Conservation (phyloP, 768 basidiomycete genomes). For the Daedalea quercina region DNA sequence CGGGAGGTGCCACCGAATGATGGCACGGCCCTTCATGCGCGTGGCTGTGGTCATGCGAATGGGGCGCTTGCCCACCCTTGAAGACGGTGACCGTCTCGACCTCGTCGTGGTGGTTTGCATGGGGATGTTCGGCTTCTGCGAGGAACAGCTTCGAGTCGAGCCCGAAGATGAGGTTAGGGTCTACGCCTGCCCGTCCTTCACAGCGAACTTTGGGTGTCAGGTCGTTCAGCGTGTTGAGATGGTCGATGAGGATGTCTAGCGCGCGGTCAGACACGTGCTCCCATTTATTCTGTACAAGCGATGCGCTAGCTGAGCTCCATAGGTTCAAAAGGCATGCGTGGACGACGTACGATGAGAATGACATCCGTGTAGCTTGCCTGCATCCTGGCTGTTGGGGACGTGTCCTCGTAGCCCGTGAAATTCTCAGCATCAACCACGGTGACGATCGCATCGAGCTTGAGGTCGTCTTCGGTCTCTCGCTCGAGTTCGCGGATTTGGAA, state of each 20-base stretch:
- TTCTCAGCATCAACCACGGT: slow-evolving; percentile 92
- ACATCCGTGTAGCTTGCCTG: slow-evolving; percentile 94
- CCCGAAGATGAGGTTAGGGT: slow-evolving; percentile 82
- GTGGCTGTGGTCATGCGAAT: slow-evolving; percentile 14
- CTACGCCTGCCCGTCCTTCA: slow-evolving; percentile 55
- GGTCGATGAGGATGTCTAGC: slow-evolving; percentile 80
- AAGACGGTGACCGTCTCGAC: slow-evolving; percentile 74
- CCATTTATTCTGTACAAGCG: slow-evolving; percentile 70
- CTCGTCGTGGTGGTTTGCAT: slow-evolving; percentile 61
- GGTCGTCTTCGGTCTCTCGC: slow-evolving; percentile 62
- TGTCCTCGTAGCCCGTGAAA: slow-evolving; percentile 90
- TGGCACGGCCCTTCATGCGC: slow-evolving; percentile 7
- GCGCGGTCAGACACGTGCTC: slow-evolving; percentile 74
- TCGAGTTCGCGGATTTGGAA: slow-evolving; percentile 92
- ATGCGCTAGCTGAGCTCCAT: background rate
- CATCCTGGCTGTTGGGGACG: slow-evolving; percentile 86
- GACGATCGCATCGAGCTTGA: slow-evolving; percentile 84
- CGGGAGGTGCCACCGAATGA: slow-evolving; percentile 1
- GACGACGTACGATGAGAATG: slow-evolving; percentile 63
- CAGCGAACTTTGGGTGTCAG: slow-evolving; percentile 79
- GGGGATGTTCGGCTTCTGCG: slow-evolving; percentile 16
- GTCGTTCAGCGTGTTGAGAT: slow-evolving; percentile 86
- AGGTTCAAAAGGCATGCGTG: background rate
- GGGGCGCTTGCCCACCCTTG: slow-evolving; percentile 26
- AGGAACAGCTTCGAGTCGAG: slow-evolving; percentile 76